Conservation (phyloP, 257 asterid genomes). For the Misopates orontium region DNA sequence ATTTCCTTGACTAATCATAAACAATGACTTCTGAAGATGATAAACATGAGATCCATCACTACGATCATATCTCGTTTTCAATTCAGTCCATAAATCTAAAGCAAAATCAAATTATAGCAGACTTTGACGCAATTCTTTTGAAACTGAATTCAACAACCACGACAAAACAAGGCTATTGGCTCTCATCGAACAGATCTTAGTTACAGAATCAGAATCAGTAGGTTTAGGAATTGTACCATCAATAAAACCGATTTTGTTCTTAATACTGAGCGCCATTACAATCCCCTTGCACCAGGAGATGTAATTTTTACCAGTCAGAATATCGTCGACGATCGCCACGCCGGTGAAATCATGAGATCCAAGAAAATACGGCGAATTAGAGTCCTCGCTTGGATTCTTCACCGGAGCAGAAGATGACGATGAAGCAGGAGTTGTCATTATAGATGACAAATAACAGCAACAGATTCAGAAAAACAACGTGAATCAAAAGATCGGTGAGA, state of each 20-base stretch:
- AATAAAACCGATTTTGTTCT: neutral
- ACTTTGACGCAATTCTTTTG: neutral
- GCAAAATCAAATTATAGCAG: neutral
- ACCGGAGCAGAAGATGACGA: too few relatives aligned
- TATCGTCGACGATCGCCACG: neutral
- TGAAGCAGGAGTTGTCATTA: too few relatives aligned
- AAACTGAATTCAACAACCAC: neutral
- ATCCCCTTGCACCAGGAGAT: too few relatives aligned
- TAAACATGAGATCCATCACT: neutral
- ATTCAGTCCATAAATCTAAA: neutral
- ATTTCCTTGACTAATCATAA: neutral
- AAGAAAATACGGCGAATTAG: neutral
- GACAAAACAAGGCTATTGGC: neutral
- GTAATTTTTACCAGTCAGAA: too few relatives aligned
- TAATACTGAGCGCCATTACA: too few relatives aligned
- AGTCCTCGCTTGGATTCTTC: neutral
- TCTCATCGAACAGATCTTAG: neutral
- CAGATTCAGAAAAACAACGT: too few relatives aligned
- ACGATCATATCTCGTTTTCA: neutral
- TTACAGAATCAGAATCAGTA: neutral
- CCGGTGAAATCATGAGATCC: neutral
- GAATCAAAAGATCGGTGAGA: too few relatives aligned
- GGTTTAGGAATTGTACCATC: neutral
- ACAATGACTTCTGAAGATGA: neutral
- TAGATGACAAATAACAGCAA: too few relatives aligned